Conservation (phyloP, 441 rosid species). For the Geranium incanum region DNA sequence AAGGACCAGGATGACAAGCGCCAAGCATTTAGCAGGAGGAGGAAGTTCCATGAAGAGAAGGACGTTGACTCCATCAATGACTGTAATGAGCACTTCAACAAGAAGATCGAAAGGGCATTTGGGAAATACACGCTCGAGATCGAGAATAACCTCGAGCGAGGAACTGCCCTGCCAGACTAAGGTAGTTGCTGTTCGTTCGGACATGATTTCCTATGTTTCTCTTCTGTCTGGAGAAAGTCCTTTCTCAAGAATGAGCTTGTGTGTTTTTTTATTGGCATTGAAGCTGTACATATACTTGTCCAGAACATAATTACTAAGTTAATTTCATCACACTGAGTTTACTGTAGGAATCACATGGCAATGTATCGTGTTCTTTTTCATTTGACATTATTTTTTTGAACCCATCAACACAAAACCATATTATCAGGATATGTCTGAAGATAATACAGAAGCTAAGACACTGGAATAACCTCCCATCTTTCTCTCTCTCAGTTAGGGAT, state of each 20-base stretch:
- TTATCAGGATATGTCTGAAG: no score
- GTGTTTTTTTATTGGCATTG: not conserved
- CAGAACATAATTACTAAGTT: not conserved
- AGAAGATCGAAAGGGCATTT: conserved; percentile 86
- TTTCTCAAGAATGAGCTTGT: not conserved
- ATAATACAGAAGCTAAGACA: no score
- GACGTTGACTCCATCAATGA: conserved; percentile 94
- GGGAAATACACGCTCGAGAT: conserved; percentile 86
- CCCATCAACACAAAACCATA: no score
- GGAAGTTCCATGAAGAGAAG: conserved; percentile 80
- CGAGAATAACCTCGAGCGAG: conserved; percentile 87
- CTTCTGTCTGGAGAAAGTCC: not conserved
- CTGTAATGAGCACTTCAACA: conserved; percentile 93
- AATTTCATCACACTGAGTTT: no score
- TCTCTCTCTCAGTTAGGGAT: no score
- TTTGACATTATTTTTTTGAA: no score
- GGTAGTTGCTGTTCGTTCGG: conserved; percentile 15
- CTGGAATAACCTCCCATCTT: no score
- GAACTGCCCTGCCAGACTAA: conserved; percentile 91
- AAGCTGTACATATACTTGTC: not conserved
- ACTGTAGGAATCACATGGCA: no score
- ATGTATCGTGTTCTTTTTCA: no score
- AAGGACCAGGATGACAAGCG: conserved; percentile 66
- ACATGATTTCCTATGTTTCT: not conserved
- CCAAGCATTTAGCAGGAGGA: conserved; percentile 70